Evolutionary conservation across 345 rosid species (phyloP).

Genomic region (Diplotaxis tenuifolia): DNA sequence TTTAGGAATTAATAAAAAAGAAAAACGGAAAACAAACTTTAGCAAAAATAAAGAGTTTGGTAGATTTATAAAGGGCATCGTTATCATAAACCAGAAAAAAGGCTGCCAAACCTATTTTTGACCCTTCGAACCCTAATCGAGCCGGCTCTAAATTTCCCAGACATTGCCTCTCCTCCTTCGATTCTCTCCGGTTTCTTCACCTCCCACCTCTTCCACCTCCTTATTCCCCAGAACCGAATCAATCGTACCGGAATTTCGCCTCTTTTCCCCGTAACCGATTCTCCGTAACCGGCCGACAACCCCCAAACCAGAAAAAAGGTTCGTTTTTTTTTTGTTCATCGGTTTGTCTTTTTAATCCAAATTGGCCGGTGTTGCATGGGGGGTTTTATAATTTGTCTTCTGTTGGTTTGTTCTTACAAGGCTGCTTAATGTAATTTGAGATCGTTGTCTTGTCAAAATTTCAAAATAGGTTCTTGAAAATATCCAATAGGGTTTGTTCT

Average conservation of each 20-base stretch:
- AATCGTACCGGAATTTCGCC: slow-evolving; percentile 14
- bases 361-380: background rate
- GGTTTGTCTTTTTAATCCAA: background rate
- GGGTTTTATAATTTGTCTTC: background rate
- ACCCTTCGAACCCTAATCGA: slow-evolving; percentile 17
- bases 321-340: background rate
- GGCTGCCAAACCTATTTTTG: slow-evolving; percentile 33
- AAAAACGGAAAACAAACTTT: slow-evolving; percentile 21
- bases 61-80: slow-evolving; percentile 7
- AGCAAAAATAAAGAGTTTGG: slow-evolving; percentile 16
- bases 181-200: background rate
- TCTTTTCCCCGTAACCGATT: slow-evolving; percentile 26
- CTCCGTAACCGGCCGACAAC: slow-evolving; percentile 32
- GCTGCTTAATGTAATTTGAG: background rate
- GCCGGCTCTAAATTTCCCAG: slow-evolving; percentile 18
- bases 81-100: slow-evolving; percentile 33
- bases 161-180: slow-evolving; percentile 12
- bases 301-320: slow-evolving; percentile 31
- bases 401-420: no score
- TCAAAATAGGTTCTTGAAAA: no score
- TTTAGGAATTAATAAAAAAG: background rate
- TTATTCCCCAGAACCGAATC: slow-evolving; percentile 15
- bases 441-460: background rate
- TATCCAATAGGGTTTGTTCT: no score
- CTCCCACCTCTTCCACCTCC: slow-evolving; percentile 14